Evolutionary conservation across 306 rosid genomes (phyloP).

Genomic region (Acacia acuminata): DNA sequence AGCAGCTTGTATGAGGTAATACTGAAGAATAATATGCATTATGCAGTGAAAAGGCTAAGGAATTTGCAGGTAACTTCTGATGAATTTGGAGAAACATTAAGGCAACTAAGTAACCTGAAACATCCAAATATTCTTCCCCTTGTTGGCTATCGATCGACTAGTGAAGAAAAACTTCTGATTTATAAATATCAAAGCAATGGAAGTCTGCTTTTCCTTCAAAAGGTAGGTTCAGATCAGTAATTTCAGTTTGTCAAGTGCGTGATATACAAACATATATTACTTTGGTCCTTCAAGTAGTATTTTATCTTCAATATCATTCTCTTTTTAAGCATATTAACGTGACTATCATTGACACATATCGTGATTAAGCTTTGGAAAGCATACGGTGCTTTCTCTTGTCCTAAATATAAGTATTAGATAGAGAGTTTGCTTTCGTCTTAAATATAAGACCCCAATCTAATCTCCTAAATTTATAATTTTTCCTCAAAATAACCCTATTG

Average conservation of each 20-base stretch:
- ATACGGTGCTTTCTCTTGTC: too few relatives aligned
- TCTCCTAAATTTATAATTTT: too few relatives aligned
- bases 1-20: slow-evolving; percentile 73
- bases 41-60: slow-evolving; percentile 80
- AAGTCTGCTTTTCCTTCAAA: slow-evolving; percentile 65
- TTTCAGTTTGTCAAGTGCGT: background rate
- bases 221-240: slow-evolving; percentile 40
- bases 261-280: too few relatives aligned
- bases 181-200: slow-evolving; percentile 83
- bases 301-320: background rate
- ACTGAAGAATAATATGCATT: slow-evolving; percentile 51
- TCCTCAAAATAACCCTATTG: too few relatives aligned
- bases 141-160: slow-evolving; percentile 57
- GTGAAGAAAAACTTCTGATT: slow-evolving; percentile 70
- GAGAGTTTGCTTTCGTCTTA: too few relatives aligned
- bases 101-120: slow-evolving; percentile 47
- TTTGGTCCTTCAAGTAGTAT: background rate
- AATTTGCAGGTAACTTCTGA: slow-evolving; percentile 57
- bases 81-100: slow-evolving; percentile 60
- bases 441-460: too few relatives aligned
- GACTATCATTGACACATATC: background rate
- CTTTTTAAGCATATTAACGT: background rate
- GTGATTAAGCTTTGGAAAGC: background rate
- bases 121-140: slow-evolving; percentile 78
- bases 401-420: too few relatives aligned